Base-by-base conservation (phyloP, 2,329 filamentous ascomycete species). In the Pestalotiopsis sp. region DNA sequence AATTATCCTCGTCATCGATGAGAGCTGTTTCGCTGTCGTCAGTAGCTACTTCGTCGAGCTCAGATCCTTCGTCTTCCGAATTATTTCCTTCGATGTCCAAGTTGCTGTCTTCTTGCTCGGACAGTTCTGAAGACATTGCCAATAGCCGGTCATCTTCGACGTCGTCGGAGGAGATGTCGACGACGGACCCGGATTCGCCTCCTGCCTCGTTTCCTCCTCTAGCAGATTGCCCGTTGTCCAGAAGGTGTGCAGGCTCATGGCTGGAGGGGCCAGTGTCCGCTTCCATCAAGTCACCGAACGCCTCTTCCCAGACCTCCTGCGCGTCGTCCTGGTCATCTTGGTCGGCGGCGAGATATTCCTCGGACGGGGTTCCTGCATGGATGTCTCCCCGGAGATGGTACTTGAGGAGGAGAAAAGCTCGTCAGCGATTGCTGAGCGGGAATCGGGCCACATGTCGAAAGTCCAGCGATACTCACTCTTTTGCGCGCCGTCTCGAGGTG, bases 401-500 rank as follows among this genome's bases (percentile, higher is more conserved):
- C 44, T 52, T 52, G 44, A 52, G n/a, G n/a, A 9, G 20, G n/a
- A 40, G 10, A 62, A 44, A 40, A 62, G 20, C 60, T 22, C 17
- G 60, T 62, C 38, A 62, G 26, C 20, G 9, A 48, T 38, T 7
- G 4, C 48, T 35, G 30, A 35, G 7, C 7, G 7, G 30, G 30
- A 35, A 35, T 35, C 30, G 30, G 30, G 30, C 7, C 7, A 35
- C 30, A 9, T 35, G 30, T 35, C 30, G 30, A 35, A 35, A 35
- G 6, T 9, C 30, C 6, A 35, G 30, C 30, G 4, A 22, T 52
- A n/a, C 17, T 60, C 30, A 63, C 67, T 52, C 67, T 26, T 40
- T 66, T 56, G 26, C 65, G 64, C 6, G 30, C 67, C 22, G 67
- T 68, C 64, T 68, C 67, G 59, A 59, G 66, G 56, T 59, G 40